Percentiles rank a stretch among this genome's conserved stretches.
Conservation (phyloP, 2,329 filamentous ascomycete species). For the Fulvia fulva region DNA sequence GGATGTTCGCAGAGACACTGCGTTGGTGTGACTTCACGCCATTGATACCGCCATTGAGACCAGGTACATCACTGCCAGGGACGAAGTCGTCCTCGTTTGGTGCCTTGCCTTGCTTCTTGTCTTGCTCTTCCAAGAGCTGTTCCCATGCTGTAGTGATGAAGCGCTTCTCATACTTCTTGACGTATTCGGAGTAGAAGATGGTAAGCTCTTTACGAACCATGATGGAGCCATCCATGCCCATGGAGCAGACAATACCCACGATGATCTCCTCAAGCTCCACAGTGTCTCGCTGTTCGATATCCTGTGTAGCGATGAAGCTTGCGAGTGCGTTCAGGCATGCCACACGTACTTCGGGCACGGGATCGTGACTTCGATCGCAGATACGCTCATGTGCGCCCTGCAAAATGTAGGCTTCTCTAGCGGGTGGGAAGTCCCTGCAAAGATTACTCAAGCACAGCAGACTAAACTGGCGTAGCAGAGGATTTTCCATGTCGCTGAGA, state of each 20-base stretch:
- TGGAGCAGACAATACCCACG: slow-evolving; percentile 81
- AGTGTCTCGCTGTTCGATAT: slow-evolving; percentile 13
- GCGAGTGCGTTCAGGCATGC: slow-evolving; percentile 92
- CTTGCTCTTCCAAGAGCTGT: slow-evolving; percentile 71
- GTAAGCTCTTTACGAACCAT: slow-evolving; percentile 91
- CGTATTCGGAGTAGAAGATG: slow-evolving; percentile 89
- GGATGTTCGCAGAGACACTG: slow-evolving; percentile 18
- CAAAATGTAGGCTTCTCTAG: slow-evolving; percentile 92
- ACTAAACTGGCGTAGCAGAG: slow-evolving; percentile 88
- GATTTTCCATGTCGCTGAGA: slow-evolving; percentile 79
- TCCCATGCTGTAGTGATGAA: slow-evolving; percentile 91
- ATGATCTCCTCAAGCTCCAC: slow-evolving; percentile 71
- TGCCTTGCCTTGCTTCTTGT: slow-evolving; percentile 26
- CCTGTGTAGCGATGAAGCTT: slow-evolving; percentile 81
- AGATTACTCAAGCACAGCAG: slow-evolving; percentile 93
- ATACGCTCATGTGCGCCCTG: slow-evolving; percentile 80
- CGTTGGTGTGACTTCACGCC: slow-evolving; percentile 19
- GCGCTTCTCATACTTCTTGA: slow-evolving; percentile 84
- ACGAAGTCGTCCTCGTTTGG: slow-evolving; percentile 19
- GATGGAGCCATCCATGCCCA: slow-evolving; percentile 90
- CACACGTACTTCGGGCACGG: slow-evolving; percentile 85
- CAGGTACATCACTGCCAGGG: slow-evolving; percentile 5
- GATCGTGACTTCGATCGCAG: slow-evolving; percentile 75
- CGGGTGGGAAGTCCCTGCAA: slow-evolving; percentile 85
- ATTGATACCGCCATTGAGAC: slow-evolving; percentile 10